phyloP scores from a whole-genome alignment of 495 filamentous ascomycete species.

The Xylaria cubensis region DNA sequence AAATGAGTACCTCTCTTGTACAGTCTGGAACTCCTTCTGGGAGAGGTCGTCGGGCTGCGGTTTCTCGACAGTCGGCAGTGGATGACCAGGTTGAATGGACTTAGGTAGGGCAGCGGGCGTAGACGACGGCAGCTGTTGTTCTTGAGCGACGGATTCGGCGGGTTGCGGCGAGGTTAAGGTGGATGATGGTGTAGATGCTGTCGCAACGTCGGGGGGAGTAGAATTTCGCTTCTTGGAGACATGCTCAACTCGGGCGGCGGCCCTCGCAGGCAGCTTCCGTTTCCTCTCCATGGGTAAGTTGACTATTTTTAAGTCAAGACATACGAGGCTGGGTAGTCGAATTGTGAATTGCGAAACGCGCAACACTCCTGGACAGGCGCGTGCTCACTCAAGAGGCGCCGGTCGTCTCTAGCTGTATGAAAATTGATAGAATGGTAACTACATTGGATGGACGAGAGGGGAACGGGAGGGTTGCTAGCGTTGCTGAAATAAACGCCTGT shows the following conservation, averaged over 20 bases:
- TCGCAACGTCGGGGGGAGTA: constrained; percentile 49
- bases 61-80: constrained; percentile 74
- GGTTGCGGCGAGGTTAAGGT: constrained; percentile 41
- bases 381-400: background rate
- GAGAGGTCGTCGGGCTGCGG: constrained; percentile 71
- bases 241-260: constrained; percentile 57
- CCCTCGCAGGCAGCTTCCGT: constrained; percentile 62
- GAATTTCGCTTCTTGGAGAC: constrained; percentile 55
- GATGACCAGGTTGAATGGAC: constrained; percentile 60
- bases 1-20: constrained; percentile 75
- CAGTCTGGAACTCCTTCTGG: constrained; percentile 75
- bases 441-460: background rate
- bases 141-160: constrained; percentile 41
- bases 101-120: constrained; percentile 56
- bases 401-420: background rate
- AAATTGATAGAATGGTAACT: background rate
- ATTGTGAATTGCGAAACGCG: background rate
- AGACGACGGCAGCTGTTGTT: constrained; percentile 50
- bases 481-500: background rate
- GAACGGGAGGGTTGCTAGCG: background rate
- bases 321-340: constrained; percentile 1
- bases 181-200: constrained; percentile 45
- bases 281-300: constrained; percentile 57
- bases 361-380: constrained; percentile 1
- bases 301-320: background rate